phyloP scores from a whole-genome alignment of 371 early-diverging fungal species.

The Circinella umbellata region DNA sequence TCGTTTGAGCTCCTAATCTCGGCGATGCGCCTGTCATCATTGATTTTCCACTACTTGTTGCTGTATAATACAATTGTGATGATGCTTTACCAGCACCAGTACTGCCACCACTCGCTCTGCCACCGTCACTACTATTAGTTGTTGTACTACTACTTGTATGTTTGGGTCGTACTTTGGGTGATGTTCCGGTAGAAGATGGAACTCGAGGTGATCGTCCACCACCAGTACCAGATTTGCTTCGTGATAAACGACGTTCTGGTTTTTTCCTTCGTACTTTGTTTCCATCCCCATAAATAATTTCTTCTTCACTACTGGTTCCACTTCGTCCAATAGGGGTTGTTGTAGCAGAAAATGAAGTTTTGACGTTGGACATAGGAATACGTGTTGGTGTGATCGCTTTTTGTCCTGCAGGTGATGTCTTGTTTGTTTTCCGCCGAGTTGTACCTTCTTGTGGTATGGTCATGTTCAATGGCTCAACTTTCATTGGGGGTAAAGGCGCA shows the following conservation, averaged over 20 bases:
- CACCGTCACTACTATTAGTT: slow-evolving; percentile 7
- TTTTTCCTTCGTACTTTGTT: slow-evolving; percentile 12
- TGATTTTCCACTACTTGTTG: neutral
- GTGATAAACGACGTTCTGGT: slow-evolving; percentile 15
- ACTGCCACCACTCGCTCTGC: neutral
- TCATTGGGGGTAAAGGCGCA: slow-evolving; percentile 53
- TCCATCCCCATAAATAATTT: slow-evolving; percentile 13
- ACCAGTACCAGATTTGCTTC: slow-evolving; percentile 9
- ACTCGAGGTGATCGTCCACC: neutral
- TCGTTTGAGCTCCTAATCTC: neutral
- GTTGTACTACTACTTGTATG: slow-evolving; percentile 15
- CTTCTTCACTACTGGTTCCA: slow-evolving; percentile 27
- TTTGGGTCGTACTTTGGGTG: slow-evolving; percentile 19
- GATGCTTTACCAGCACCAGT: neutral
- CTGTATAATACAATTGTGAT: neutral
- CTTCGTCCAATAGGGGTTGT: slow-evolving; percentile 8
- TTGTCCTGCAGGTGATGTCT: slow-evolving; percentile 18
- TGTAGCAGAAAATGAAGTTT: slow-evolving; percentile 10
- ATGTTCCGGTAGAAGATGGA: slow-evolving; percentile 12
- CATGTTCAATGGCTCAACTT: slow-evolving; percentile 48
- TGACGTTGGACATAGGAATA: slow-evolving; percentile 16
- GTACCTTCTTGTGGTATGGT: slow-evolving; percentile 22
- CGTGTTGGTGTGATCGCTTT: slow-evolving; percentile 31
- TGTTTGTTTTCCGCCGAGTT: slow-evolving; percentile 10
- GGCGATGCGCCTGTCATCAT: too few relatives aligned